These are phyloP conservation scores for Rhizoctonia solani DNA, from an alignment of 1,284 basidiomycete species.

Conservation along the genomic window DNA sequence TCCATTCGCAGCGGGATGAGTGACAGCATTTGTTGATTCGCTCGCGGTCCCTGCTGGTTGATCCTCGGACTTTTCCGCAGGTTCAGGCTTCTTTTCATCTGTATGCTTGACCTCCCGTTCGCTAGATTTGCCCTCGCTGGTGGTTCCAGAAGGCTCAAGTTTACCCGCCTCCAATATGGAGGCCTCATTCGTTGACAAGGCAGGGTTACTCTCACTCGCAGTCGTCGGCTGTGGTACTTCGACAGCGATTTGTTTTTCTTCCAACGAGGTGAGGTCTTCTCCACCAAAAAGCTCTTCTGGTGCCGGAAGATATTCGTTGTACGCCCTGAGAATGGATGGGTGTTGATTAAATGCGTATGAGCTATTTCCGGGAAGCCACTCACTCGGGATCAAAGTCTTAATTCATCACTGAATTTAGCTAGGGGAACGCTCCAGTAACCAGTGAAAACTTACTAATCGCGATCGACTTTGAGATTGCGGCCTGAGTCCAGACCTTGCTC, in stretches of 20 bases:
- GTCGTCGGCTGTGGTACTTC: not conserved
- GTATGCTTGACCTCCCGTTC: too few species aligned
- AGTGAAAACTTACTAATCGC: constrained; percentile 31
- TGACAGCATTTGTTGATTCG: too few species aligned
- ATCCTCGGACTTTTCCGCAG: too few species aligned
- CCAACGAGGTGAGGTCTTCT: constrained; percentile 30
- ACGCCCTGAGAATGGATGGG: not conserved
- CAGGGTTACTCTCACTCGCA: not conserved
- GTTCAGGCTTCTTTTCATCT: too few species aligned
- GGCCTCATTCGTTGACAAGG: too few species aligned
- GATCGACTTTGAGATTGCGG: constrained; percentile 30
- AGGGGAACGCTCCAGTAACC: not conserved
- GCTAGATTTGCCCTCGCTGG: too few species aligned
- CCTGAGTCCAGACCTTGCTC: constrained; percentile 34
- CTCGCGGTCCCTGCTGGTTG: too few species aligned
- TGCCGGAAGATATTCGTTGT: constrained; percentile 14
- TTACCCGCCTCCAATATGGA: too few species aligned
- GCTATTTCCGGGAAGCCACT: not conserved
- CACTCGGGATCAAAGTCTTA: constrained; percentile 34
- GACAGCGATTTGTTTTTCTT: constrained; percentile 7
- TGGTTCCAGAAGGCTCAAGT: too few species aligned
- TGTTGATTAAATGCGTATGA: not conserved
- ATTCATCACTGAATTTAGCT: not conserved
- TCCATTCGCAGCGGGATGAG: too few species aligned
- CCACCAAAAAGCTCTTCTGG: constrained; percentile 21